Percentiles rank a stretch among this genome's conserved stretches.
Conservation (phyloP, 176 grass and related monocot genomes). For the Elymus sibiricus region DNA sequence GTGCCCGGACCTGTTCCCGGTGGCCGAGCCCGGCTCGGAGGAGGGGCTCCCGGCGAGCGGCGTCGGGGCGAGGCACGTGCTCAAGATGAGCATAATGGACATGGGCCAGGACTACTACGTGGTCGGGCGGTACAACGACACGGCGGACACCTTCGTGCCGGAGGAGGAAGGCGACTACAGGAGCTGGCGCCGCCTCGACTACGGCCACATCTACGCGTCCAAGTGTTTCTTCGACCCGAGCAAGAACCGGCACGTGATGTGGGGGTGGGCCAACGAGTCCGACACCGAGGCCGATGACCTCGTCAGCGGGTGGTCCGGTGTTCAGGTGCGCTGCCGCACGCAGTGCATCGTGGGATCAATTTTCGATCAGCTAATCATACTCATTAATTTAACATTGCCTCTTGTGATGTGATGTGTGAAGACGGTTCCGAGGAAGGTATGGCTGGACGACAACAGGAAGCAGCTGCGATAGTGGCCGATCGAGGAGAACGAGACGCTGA, state of each 20-base stretch:
- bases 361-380: too few species aligned
- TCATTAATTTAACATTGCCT: too few species aligned
- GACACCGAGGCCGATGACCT: conserved; percentile 32
- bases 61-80: too few species aligned
- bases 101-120: background rate
- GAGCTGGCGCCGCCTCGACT: conserved; percentile 8
- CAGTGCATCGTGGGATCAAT: too few species aligned
- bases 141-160: conserved; percentile 19
- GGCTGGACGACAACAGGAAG: background rate
- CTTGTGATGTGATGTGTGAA: background rate
- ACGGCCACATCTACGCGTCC: background rate
- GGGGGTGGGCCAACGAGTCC: conserved; percentile 55
- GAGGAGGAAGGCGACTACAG: background rate
- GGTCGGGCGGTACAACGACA: conserved; percentile 36
- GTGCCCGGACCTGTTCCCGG: background rate
- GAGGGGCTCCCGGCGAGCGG: too few species aligned
- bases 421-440: background rate
- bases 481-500: background rate
- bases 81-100: too few species aligned
- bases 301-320: conserved; percentile 46
- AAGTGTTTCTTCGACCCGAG: background rate
- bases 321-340: conserved; percentile 17
- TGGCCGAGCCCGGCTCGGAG: too few species aligned
- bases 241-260: conserved; percentile 42
- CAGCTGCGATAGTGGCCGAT: background rate